These are phyloP conservation scores for Sporormia fimetaria DNA, from an alignment of 495 filamentous ascomycete species.

Conservation along the genomic window DNA sequence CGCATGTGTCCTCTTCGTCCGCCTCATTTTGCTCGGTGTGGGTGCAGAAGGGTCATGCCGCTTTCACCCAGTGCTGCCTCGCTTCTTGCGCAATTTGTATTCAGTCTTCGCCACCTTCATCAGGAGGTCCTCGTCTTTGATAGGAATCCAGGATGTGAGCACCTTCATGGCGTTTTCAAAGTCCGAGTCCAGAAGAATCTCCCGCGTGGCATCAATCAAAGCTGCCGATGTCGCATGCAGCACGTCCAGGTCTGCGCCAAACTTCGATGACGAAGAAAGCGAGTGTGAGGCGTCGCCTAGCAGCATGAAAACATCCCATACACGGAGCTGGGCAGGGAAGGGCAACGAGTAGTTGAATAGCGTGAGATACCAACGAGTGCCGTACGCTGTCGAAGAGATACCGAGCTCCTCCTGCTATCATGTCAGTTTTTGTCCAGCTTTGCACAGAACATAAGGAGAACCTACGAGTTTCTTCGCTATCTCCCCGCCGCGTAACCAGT, in stretches of 20 bases:
- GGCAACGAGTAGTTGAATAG: slow-evolving; percentile 96
- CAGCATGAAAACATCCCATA: slow-evolving; percentile 99
- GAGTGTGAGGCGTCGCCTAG: slow-evolving; percentile 54
- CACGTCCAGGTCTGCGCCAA: slow-evolving; percentile 61
- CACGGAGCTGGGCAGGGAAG: slow-evolving; percentile 90
- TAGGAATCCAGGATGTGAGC: slow-evolving; percentile 87
- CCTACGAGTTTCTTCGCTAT: slow-evolving; percentile 70
- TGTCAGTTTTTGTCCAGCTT: background rate
- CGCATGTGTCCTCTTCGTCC: too few species aligned
- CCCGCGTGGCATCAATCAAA: slow-evolving; percentile 81
- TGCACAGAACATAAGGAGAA: too few species aligned
- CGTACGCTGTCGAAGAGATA: slow-evolving; percentile 83
- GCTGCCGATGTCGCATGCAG: slow-evolving; percentile 85
- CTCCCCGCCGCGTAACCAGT: slow-evolving; percentile 69
- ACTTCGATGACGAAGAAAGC: slow-evolving; percentile 21
- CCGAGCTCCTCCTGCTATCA: slow-evolving; percentile 56
- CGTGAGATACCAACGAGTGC: slow-evolving; percentile 93
- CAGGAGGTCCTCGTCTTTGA: slow-evolving; percentile 86
- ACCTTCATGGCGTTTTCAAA: slow-evolving; percentile 99
- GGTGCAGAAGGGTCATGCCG: background rate
- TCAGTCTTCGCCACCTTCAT: slow-evolving; percentile 91
- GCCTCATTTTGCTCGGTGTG: background rate
- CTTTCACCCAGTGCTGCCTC: slow-evolving; percentile 15
- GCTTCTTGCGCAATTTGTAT: slow-evolving; percentile 59
- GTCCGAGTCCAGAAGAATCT: slow-evolving; percentile 84